phyloP scores from a whole-genome alignment of 495 filamentous ascomycete species.

The Staphylotrichum tortipilum region DNA sequence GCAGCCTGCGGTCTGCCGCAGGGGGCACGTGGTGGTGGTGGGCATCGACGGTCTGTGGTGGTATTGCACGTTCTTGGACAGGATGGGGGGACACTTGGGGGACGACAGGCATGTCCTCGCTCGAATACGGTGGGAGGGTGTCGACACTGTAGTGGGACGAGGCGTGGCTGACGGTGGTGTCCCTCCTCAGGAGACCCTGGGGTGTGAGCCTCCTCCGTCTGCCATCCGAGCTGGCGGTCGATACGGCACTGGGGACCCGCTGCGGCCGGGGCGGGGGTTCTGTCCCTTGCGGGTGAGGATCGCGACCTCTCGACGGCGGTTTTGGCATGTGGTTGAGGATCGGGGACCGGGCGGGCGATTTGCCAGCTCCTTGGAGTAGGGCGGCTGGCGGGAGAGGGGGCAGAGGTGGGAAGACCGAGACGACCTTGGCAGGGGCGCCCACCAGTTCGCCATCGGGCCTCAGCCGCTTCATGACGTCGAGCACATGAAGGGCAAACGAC shows the following conservation, averaged over 20 bases:
- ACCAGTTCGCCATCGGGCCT: not conserved
- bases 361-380: not conserved
- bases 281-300: not conserved
- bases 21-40: not conserved
- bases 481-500: not conserved
- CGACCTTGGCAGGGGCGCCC: not conserved
- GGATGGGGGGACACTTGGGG: no score
- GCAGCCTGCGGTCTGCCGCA: not conserved
- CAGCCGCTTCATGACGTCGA: not conserved
- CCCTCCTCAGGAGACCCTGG: not conserved
- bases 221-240: not conserved
- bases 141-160: not conserved
- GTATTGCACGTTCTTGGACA: no score
- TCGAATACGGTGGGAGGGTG: not conserved
- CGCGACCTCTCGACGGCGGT: not conserved
- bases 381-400: not conserved
- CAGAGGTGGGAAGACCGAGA: not conserved
- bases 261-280: not conserved
- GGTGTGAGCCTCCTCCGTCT: not conserved
- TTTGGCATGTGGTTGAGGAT: not conserved
- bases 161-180: not conserved
- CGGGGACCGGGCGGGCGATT: not conserved
- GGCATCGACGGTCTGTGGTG: no score
- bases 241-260: not conserved
- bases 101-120: not conserved